Evolutionary conservation across 305 asterid genomes (phyloP).

Genomic region (Rubia peregrina): DNA sequence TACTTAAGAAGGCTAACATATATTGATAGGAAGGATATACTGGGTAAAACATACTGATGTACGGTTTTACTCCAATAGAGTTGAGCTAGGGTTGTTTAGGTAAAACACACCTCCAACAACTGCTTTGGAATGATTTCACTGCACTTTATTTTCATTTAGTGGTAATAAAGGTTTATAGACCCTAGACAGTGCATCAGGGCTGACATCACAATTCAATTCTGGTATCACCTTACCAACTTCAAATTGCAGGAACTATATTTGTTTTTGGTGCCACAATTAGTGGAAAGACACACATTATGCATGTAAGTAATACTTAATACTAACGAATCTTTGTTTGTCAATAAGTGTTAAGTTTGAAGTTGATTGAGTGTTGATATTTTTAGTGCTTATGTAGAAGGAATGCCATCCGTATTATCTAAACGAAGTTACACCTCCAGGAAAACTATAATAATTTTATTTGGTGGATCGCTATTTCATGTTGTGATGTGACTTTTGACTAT

Average conservation of each 20-base stretch:
- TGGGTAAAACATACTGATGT: neutral
- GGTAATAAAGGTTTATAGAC: too few relatives aligned
- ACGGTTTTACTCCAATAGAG: neutral
- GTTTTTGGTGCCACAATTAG: conserved; percentile 99
- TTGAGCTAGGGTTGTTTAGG: neutral
- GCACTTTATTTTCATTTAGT: too few relatives aligned
- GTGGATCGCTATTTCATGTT: too few relatives aligned
- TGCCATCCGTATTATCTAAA: too few relatives aligned
- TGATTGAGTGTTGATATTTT: neutral
- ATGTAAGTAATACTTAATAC: conserved; percentile 47
- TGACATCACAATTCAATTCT: too few relatives aligned
- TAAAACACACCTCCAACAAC: neutral
- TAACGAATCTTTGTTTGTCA: neutral
- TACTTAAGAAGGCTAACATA: neutral
- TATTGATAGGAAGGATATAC: neutral
- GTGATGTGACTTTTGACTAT: too few relatives aligned
- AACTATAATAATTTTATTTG: too few relatives aligned
- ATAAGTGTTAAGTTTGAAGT: too few relatives aligned
- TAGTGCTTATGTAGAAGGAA: too few relatives aligned
- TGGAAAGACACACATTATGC: conserved; percentile 99
- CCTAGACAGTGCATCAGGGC: too few relatives aligned
- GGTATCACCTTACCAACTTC: neutral
- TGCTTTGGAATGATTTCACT: neutral
- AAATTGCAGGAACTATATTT: conserved; percentile 87
- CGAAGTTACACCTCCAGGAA: too few relatives aligned